Base-by-base conservation (phyloP, 1,284 basidiomycete genomes). In the Moniliella sp. region DNA sequence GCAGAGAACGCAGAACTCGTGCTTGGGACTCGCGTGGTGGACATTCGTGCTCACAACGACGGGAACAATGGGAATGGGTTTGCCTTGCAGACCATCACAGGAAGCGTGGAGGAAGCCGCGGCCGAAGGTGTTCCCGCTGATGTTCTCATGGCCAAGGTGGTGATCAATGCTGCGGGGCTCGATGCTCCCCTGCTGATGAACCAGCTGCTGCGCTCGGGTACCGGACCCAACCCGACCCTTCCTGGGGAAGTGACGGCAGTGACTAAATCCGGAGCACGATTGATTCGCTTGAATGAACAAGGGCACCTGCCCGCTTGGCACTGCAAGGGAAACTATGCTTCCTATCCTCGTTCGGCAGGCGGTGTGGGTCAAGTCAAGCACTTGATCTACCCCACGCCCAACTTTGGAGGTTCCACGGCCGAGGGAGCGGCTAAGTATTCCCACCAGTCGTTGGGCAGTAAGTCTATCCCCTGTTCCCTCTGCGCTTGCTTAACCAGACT, bases 101-200 rank as follows among this genome's bases (percentile, higher is more conserved):
- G n/a, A n/a, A n/a, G n/a, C n/a, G n/a, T n/a, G n/a, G n/a, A n/a
- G n/a, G n/a, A 43, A 7, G 27, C 35, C 9, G 25, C 31, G 19
- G 36, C 39, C 18, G 39, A 33, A 4, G 36, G 46, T 4, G 58
- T 59, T 5, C 56, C 63, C 15, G 50, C 66, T 4, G 78, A 83
- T 41, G 69, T 77, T 2, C 66, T 93, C n/a, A 67, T 80, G n/a
- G 77, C 79, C 0, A 72, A 70, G 35, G 77, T 75, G 2, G 63
- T 99, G 15, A 74, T 99, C 56, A 88, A 94, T 50, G 72, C 82
- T 0, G 73, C 79, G 2, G 91, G 88, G 2, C 68, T 94, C 18
- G 77, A 77, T 26, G 56, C 38, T 3, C 50, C 48, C 18, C 42
- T 46, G 29, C 37, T 43, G 11, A 42, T 59, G 26, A 59, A 59